Base-by-base conservation (phyloP, 345 rosid genomes). In the Sapria himalayana region DNA sequence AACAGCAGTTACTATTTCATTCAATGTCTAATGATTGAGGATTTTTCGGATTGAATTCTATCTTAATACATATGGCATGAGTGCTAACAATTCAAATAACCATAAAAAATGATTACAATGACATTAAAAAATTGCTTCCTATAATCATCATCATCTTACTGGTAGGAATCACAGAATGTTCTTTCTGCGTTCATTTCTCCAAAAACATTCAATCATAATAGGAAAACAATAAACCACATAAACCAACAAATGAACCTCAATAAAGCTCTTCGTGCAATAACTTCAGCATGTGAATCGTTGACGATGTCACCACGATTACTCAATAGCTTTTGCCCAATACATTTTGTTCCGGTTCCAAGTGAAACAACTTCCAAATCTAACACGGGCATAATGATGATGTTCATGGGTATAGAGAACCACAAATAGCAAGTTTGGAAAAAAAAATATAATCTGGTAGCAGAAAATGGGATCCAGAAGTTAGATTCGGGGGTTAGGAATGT, bases 211-310 rank as follows among this genome's bases (percentile, higher is more conserved):
- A 25, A 25, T 25, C 31, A 25, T 25, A 5, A n/a, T n/a, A n/a
- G n/a, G n/a, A n/a, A n/a, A n/a, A n/a, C n/a, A 15, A 5, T 8
- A 37, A 27, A 11, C 18, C n/a, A 27, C 47, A 20, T 10, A 18
- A 25, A 22, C 1, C 9, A 16, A n/a, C 14, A 17, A 43, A 17
- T 1, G 10, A 15, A 76, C 95, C 89, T 86, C 43, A 86, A 18
- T 13, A 81, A 60, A 49, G 94, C 66, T 68, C 94, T 70, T 44
- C 97, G 72, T 8, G 92, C 73, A 17, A 74, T 61, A 46, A 86
- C 67, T 49, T 86, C 91, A 9, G 93, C 98, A 44, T 89, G 98
- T 8, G 94, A 74, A 55, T 89, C 94, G 48, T 82, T 76, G 12
- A 89, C 73, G 51, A 72, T 58, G 52, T 86, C 93, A 9, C 97